Percentiles rank a stretch among this genome's conserved stretches.
phyloP scores from a whole-genome alignment of 2,329 filamentous ascomycete genomes.

The Colletotrichum melonis region DNA sequence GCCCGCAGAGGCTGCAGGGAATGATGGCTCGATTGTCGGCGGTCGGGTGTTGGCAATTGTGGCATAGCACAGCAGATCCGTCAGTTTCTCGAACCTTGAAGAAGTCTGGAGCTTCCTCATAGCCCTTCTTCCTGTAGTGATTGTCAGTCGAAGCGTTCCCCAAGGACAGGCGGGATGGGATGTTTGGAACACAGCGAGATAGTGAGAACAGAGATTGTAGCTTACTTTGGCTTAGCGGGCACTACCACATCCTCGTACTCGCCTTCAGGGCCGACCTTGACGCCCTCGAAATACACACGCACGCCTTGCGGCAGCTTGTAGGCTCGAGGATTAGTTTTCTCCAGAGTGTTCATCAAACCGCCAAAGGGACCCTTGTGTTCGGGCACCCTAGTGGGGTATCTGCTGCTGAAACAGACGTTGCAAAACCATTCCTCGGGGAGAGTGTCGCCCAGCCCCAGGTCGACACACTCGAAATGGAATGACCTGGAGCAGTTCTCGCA shows the following conservation, averaged over 20 bases:
- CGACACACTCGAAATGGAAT: constrained; percentile 90
- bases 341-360: constrained; percentile 71
- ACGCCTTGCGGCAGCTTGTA: constrained; percentile 79
- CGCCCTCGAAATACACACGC: constrained; percentile 82
- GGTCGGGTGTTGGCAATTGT: constrained; percentile 76
- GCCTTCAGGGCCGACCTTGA: constrained; percentile 80
- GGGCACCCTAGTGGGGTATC: constrained; percentile 58
- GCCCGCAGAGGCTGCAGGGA: constrained; percentile 84
- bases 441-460: constrained; percentile 78
- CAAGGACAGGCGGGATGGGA: background rate
- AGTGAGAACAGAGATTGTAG: constrained; percentile 35
- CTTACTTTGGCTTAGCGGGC: constrained; percentile 74
- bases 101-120: constrained; percentile 74
- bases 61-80: constrained; percentile 81
- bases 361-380: constrained; percentile 68
- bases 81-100: constrained; percentile 77
- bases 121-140: constrained; percentile 60
- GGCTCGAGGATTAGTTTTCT: constrained; percentile 76
- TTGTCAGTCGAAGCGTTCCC: constrained; percentile 43
- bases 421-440: constrained; percentile 88
- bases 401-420: constrained; percentile 72
- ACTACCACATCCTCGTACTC: constrained; percentile 78
- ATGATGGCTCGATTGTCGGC: constrained; percentile 78
- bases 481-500: constrained; percentile 93
- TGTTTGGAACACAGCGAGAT: background rate